Evolutionary conservation across 192 early-diverging fungal species (phyloP).

Genomic region (Entomortierella beljakovae): DNA sequence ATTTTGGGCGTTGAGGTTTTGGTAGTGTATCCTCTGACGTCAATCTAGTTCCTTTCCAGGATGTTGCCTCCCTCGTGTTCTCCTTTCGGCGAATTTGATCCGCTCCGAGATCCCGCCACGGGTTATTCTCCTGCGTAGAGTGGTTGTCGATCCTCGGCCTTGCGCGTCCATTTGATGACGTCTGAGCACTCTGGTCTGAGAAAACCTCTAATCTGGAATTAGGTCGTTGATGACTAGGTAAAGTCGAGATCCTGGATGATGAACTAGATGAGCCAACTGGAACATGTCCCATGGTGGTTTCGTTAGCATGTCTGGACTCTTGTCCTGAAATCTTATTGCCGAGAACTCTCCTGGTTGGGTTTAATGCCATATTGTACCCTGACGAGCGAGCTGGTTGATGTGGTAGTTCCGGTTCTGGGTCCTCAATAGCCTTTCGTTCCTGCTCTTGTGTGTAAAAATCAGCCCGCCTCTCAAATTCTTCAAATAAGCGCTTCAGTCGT

Average conservation of each 20-base stretch:
- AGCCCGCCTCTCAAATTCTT: conserved; percentile 64
- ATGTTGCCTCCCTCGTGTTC: conserved; percentile 68
- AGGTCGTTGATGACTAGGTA: not conserved
- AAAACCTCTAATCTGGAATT: conserved; percentile 34
- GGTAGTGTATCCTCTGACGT: conserved; percentile 31
- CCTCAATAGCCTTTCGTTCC: conserved; percentile 11
- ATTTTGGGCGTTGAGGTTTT: conserved; percentile 13
- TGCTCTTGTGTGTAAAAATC: conserved; percentile 7
- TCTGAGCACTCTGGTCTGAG: conserved; percentile 19
- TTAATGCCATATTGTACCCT: not conserved
- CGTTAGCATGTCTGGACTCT: conserved; percentile 33
- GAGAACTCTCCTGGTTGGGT: conserved; percentile 11
- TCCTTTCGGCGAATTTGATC: conserved; percentile 74
- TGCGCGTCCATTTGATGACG: not conserved
- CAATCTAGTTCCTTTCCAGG: conserved; percentile 72
- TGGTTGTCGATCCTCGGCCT: not conserved
- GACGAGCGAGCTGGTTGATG: not conserved
- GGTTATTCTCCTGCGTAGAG: conserved; percentile 1
- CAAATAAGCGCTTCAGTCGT: conserved; percentile 66
- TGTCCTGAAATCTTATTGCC: conserved; percentile 24
- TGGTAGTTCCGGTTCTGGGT: not conserved
- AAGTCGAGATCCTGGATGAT: not conserved
- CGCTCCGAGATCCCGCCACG: conserved; percentile 74
- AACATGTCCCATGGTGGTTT: not conserved
- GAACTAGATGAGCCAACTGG: conserved; percentile 10